Evolutionary conservation across 495 filamentous ascomycete species (phyloP).

Genomic region (Articulospora tetracladia): DNA sequence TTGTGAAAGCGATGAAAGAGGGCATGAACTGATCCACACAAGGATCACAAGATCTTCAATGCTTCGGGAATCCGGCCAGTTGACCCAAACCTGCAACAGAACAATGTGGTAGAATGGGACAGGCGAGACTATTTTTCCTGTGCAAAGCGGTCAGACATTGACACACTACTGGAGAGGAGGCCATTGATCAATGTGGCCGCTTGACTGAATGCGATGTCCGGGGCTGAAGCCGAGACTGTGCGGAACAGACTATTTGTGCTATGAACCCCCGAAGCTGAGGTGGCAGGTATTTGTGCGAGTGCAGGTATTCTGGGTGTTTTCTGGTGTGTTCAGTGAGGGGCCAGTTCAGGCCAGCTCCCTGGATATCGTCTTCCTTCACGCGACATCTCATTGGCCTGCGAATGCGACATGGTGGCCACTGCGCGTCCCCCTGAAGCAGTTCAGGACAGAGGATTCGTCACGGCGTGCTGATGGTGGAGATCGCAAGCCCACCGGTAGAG

Average conservation of each 20-base stretch:
- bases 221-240: not conserved
- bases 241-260: no score
- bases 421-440: not conserved
- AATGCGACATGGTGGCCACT: not conserved
- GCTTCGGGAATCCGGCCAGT: not conserved
- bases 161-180: no score
- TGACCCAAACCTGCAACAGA: not conserved
- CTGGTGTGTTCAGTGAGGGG: no score
- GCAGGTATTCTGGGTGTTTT: no score
- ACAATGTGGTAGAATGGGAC: not conserved
- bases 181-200: not conserved
- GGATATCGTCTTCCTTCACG: not conserved
- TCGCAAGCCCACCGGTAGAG: no score
- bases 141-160: no score
- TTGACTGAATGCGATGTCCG: not conserved
- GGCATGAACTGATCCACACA: not conserved
- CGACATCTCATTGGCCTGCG: not conserved
- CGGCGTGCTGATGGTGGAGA: not conserved
- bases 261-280: no score
- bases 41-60: not conserved
- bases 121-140: no score
- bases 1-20: not conserved
- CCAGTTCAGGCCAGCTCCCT: not conserved
- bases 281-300: no score
- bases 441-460: not conserved